Conservation (phyloP, 2,329 filamentous ascomycete species). For the Xylaria sp. region DNA sequence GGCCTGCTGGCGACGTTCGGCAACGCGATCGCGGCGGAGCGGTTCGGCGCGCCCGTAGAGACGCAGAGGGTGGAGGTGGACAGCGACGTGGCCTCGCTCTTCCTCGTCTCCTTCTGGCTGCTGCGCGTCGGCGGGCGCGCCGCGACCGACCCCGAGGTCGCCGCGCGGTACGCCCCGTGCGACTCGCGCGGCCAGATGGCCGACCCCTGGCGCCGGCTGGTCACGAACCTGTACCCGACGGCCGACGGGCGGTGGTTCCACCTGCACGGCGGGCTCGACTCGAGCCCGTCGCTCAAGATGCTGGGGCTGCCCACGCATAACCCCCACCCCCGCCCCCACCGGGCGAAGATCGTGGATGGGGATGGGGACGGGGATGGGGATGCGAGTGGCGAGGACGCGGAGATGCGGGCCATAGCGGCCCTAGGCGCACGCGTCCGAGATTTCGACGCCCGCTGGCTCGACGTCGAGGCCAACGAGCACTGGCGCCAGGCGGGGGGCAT, state of each 20-base stretch:
- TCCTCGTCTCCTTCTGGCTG: slow-evolving; percentile 36
- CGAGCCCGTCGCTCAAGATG: slow-evolving; percentile 37
- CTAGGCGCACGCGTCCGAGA: slow-evolving; percentile 29
- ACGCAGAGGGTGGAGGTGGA: slow-evolving; percentile 31
- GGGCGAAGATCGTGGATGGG: too few relatives aligned
- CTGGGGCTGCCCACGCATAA: slow-evolving; percentile 35
- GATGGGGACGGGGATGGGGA: too few relatives aligned
- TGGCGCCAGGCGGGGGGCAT: slow-evolving; percentile 38
- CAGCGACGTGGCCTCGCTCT: slow-evolving; percentile 36
- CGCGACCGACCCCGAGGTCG: slow-evolving; percentile 25
- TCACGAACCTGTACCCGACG: slow-evolving; percentile 41
- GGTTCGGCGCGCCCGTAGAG: slow-evolving; percentile 18
- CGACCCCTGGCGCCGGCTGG: slow-evolving; percentile 37
- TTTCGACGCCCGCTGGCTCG: slow-evolving; percentile 35
- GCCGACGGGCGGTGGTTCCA: slow-evolving; percentile 41
- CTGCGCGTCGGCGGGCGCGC: slow-evolving; percentile 29
- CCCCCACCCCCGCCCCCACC: too few relatives aligned
- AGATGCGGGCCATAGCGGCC: slow-evolving; percentile 35
- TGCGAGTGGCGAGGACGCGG: slow-evolving; percentile 33
- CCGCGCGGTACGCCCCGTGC: slow-evolving; percentile 27
- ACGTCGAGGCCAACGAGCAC: slow-evolving; percentile 39
- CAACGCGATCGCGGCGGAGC: slow-evolving; percentile 29
- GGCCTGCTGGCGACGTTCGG: slow-evolving; percentile 35
- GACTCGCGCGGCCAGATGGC: slow-evolving; percentile 31
- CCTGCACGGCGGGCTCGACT: slow-evolving; percentile 40